Conservation (phyloP, 805 yeast species). For the Sugiyamaella smithiae region DNA sequence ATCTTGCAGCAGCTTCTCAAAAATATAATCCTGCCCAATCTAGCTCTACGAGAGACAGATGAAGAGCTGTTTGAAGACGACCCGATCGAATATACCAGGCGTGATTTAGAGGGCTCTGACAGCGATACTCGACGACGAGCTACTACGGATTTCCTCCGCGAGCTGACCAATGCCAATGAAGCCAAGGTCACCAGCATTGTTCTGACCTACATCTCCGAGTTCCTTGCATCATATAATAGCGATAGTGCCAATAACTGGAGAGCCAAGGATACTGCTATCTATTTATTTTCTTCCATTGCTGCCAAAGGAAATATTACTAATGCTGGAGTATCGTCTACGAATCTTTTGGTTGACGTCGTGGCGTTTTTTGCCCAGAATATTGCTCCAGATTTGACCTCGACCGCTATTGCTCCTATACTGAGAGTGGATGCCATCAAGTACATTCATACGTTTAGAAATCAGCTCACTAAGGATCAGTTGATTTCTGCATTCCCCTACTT, state of each 20-base stretch:
- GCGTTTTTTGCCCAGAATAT: conserved; percentile 77
- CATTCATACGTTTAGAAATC: conserved; percentile 86
- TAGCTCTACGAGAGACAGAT: conserved; percentile 79
- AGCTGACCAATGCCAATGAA: conserved; percentile 76
- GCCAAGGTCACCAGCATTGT: conserved; percentile 70
- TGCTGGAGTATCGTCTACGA: conserved; percentile 84
- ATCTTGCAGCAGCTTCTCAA: conserved; percentile 74
- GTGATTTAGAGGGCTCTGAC: conserved; percentile 94
- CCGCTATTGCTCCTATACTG: conserved; percentile 66
- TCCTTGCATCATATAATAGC: conserved; percentile 51
- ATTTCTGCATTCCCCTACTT: conserved; percentile 75
- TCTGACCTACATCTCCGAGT: conserved; percentile 65
- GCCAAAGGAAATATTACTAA: conserved; percentile 86
- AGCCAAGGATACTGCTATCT: conserved; percentile 80
- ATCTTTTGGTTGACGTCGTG: conserved; percentile 79
- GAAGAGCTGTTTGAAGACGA: conserved; percentile 95
- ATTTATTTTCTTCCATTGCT: conserved; percentile 83
- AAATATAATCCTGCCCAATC: conserved; percentile 84
- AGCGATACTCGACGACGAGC: conserved; percentile 89
- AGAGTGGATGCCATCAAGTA: conserved; percentile 92
- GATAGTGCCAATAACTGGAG: conserved; percentile 63
- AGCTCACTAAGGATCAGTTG: conserved; percentile 81
- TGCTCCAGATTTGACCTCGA: conserved; percentile 71
- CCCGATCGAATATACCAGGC: conserved; percentile 86
- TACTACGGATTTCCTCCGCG: conserved; percentile 88